Conservation (phyloP, 805 yeast species). For the Candida bentonensis region DNA sequence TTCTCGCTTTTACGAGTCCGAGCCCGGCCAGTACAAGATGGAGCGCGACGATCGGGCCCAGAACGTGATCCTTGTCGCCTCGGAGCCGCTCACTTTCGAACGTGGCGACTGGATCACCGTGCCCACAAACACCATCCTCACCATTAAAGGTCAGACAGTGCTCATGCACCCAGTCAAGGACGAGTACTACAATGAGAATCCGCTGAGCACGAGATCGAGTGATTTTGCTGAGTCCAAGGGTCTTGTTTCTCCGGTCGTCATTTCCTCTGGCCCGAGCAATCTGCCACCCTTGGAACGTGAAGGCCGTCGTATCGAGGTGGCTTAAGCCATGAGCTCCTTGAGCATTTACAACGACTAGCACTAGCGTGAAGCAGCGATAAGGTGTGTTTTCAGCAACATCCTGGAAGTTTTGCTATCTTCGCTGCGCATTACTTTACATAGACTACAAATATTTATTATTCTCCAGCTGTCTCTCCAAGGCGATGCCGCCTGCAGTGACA, state of each 20-base stretch:
- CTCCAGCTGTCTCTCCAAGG: no score
- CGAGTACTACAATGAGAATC: conserved; percentile 70
- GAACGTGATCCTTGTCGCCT: conserved; percentile 91
- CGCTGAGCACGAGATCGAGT: conserved; percentile 54
- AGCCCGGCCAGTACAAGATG: conserved; percentile 87
- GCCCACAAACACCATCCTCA: conserved; percentile 78
- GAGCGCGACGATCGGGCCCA: conserved; percentile 86
- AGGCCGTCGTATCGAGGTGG: conserved; percentile 30
- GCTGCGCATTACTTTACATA: no score
- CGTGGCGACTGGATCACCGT: conserved; percentile 96
- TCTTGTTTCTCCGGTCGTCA: conserved; percentile 81
- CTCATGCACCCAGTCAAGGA: conserved; percentile 81
- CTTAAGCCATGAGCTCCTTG: no score
- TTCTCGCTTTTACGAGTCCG: conserved; percentile 75
- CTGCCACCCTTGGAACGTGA: conserved; percentile 75
- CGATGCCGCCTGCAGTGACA: no score
- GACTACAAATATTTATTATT: no score
- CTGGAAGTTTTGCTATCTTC: no score
- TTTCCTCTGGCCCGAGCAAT: conserved; percentile 32
- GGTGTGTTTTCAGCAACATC: no score
- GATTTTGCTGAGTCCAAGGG: conserved; percentile 84
- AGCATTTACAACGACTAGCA: no score
- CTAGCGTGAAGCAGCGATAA: no score
- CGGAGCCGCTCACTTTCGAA: conserved; percentile 93
- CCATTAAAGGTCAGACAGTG: conserved; percentile 75